phyloP scores from a whole-genome alignment of 2,329 filamentous ascomycete species.

The Botrytis deweyae region DNA sequence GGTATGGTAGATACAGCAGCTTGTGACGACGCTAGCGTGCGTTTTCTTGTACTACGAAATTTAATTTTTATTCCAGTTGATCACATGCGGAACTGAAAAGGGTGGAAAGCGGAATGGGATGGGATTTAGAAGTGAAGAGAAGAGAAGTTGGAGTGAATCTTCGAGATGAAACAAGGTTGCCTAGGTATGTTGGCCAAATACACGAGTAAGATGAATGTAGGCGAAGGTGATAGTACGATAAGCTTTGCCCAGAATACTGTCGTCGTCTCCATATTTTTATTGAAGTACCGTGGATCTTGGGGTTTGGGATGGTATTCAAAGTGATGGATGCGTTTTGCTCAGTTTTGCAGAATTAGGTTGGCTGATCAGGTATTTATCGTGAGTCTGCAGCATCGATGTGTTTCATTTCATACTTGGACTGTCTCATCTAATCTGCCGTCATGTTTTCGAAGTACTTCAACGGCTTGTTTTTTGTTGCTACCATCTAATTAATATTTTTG shows the following conservation, averaged over 20 bases:
- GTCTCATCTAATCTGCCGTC: background rate
- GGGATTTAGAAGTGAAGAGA: background rate
- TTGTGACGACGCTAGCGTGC: background rate
- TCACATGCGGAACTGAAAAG: background rate
- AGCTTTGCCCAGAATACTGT: background rate
- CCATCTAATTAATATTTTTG: background rate
- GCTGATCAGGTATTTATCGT: background rate
- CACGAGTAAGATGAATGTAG: too few species aligned
- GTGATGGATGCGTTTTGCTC: rapidly evolving
- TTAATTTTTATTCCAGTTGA: too few species aligned
- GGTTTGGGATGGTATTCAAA: background rate
- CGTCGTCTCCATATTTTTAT: rapidly evolving
- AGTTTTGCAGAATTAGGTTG: background rate
- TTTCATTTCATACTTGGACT: background rate
- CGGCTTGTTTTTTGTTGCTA: background rate
- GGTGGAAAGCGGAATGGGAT: background rate
- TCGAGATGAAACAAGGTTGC: background rate
- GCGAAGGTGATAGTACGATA: background rate
- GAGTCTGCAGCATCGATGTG: background rate
- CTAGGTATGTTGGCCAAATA: too few species aligned
- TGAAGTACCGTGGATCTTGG: too few species aligned
- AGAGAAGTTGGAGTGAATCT: background rate
- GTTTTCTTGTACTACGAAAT: background rate
- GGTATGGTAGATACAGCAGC: background rate
- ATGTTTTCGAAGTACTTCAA: too few species aligned